phyloP scores from a whole-genome alignment of 352 stramenopile genomes.

The Phytophthora nicotianae region DNA sequence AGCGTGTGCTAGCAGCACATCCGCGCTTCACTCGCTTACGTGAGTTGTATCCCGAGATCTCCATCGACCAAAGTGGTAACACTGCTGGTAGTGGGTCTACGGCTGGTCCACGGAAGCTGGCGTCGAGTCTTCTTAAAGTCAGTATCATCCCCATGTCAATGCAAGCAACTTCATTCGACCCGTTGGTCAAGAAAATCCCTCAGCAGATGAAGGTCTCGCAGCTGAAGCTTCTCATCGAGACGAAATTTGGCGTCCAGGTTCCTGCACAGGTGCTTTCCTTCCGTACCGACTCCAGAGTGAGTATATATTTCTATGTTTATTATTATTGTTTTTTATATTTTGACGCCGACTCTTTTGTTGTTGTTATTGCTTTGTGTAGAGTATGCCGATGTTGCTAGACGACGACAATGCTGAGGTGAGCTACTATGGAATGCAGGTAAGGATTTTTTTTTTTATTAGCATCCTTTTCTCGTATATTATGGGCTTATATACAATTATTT shows the following conservation, averaged over 20 bases:
- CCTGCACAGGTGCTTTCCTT: constrained; percentile 66
- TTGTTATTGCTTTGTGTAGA: constrained; percentile 38
- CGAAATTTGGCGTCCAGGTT: constrained; percentile 71
- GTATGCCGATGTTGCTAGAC: constrained; percentile 67
- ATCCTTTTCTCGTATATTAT: background rate
- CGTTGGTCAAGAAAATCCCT: constrained; percentile 70
- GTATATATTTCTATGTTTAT: background rate
- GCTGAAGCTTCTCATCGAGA: constrained; percentile 71
- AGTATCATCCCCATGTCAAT: constrained; percentile 80
- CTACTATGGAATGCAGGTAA: constrained; percentile 79
- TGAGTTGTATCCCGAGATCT: constrained; percentile 61
- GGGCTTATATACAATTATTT: constrained; percentile 7
- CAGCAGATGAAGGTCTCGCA: constrained; percentile 81
- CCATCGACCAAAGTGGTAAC: constrained; percentile 25
- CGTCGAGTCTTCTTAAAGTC: constrained; percentile 62
- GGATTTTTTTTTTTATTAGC: background rate
- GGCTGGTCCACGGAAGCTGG: constrained; percentile 46
- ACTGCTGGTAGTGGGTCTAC: constrained; percentile 4
- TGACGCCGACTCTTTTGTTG: background rate
- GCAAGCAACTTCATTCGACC: constrained; percentile 60
- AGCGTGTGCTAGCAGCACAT: constrained; percentile 47
- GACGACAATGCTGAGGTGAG: constrained; percentile 72
- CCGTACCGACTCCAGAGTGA: constrained; percentile 57
- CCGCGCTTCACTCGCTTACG: constrained; percentile 52
- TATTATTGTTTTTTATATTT: background rate